Evolutionary conservation across 305 asterid species (phyloP), one percentile per base, ranked within the genome.

Genomic region (Stenogyne calaminthoides): DNA sequence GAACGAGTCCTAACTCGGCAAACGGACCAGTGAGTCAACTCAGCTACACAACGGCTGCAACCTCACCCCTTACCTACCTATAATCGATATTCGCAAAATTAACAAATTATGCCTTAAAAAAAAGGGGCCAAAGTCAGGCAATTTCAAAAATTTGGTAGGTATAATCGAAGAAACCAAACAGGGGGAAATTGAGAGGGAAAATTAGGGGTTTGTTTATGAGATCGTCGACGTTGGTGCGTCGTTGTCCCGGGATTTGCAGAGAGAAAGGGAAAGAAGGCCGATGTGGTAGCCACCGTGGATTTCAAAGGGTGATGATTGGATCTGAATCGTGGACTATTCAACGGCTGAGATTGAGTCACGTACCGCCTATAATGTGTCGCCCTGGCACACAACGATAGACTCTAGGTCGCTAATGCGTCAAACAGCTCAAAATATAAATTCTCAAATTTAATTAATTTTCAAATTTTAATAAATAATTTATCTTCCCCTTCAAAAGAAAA

Each of bases 251-350:
- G 77, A 83, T 77, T 73, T 72, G 76, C 77, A 72, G 69, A 49
- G 78, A 56, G 77, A n/a, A n/a, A 55, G 74, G 47, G 74, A 40
- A 71, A 71, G 55, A 39, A 61, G 20, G 84, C 77, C 82, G 83
- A 82, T 80, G 87, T 78, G 88, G 85, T 85, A 83, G 78, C 85
- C 86, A 83, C 79, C 88, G 86, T 86, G 90, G 90, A 85, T 81
- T 76, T 74, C 59, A 71, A 76, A 61, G 25, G 72, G 80, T 76
- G 87, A 71, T 85, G 84, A 83, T 81, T 83, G 82, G 82, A 72
- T 63, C 58, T 44, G 68, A 71, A 25, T 77, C 84, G 84, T 83
- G 83, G 84, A 70, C 60, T 40, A 9, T 27, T 83, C 18, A 6
- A 75, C 82, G 86, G 84, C 83, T 72, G 71, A 70, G 86, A 83